Evolutionary conservation across 148 eudicot species (phyloP), one percentile per base, ranked within the genome.

Genomic region (Simmondsia chinensis): DNA sequence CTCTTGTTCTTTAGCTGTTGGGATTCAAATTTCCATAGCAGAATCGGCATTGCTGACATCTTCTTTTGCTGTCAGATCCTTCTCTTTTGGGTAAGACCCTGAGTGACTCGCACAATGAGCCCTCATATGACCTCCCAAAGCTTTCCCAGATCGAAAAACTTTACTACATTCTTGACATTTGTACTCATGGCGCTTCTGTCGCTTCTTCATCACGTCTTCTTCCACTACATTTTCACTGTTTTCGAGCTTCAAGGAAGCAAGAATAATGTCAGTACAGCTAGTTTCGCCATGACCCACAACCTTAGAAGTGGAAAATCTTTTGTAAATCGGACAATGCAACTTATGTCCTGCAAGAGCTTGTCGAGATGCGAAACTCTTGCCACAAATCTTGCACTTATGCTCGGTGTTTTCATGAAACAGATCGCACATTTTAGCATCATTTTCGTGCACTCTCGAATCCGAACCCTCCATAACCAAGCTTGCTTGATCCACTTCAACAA

Each of bases 111-210:
- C n/a, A n/a, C n/a, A 54, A 48, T 79, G 86, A 71, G 70, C 77
- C 64, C 75, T 79, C 69, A 64, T 74, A 60, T 79, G 86, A 18
- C 77, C 81, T 23, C 86, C 78, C 53, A 79, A 59, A 39, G 78
- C 77, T 62, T 65, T 80, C 2, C 81, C 81, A 13, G 81, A 67
- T 34, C 38, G 10, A 39, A 79, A 79, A 11, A 22, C 54, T 48
- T 68, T 79, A 33, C 23, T 54, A 56, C 86, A 79, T 36, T 59
- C 36, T 2, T 49, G 50, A 56, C 86, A 74, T 31, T 36, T 41
- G 30, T 56, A 39, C 36, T 27, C 74, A 52, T 51, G 59, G 33
- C 39, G 26, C 46, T 20, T 74, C 55, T 50, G 66, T 6, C 38
- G 20, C 19, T 30, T 67, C 6, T 5, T 18, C 46, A 11, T 3